Evolutionary conservation across 768 basidiomycete species (phyloP).

Genomic region (Kwoniella heveanensis): DNA sequence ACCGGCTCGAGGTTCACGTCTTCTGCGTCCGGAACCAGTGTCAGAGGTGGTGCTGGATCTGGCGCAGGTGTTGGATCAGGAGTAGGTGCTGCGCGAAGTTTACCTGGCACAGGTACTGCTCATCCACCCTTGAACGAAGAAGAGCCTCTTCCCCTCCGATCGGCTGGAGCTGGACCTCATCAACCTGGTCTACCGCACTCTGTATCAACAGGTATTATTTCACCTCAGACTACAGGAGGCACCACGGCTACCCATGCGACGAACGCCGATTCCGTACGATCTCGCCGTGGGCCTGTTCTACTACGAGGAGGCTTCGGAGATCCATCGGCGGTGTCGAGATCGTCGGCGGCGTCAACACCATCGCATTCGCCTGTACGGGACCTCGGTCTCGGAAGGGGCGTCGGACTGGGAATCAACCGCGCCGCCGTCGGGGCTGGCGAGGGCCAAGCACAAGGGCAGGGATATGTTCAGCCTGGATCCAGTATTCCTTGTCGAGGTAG

Average conservation of each 20-base stretch:
- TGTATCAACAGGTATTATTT: conserved; percentile 14
- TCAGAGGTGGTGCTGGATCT: neutral
- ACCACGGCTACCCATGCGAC: conserved; percentile 5
- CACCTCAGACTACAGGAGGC: conserved; percentile 42
- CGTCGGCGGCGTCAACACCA: conserved; percentile 14
- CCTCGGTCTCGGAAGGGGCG: conserved; percentile 2
- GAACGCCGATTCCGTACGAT: conserved; percentile 15
- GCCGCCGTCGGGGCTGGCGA: neutral
- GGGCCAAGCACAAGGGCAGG: neutral
- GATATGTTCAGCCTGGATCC: neutral
- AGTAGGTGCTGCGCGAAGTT: conserved; percentile 25
- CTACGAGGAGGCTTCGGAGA: conserved; percentile 49
- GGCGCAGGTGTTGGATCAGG: neutral
- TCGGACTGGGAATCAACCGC: conserved; percentile 15
- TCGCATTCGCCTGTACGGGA: conserved; percentile 22
- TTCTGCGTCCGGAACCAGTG: neutral
- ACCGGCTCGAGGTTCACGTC: neutral
- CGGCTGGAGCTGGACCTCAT: conserved; percentile 15
- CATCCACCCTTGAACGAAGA: neutral
- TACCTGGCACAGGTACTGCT: conserved; percentile 35
- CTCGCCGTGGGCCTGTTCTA: conserved; percentile 44
- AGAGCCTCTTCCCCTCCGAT: conserved; percentile 25
- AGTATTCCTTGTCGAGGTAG: neutral
- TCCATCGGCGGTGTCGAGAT: neutral
- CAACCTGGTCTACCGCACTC: neutral